Evolutionary conservation across 2,329 filamentous ascomycete species (phyloP).

Genomic region (Fusarium newnesense): DNA sequence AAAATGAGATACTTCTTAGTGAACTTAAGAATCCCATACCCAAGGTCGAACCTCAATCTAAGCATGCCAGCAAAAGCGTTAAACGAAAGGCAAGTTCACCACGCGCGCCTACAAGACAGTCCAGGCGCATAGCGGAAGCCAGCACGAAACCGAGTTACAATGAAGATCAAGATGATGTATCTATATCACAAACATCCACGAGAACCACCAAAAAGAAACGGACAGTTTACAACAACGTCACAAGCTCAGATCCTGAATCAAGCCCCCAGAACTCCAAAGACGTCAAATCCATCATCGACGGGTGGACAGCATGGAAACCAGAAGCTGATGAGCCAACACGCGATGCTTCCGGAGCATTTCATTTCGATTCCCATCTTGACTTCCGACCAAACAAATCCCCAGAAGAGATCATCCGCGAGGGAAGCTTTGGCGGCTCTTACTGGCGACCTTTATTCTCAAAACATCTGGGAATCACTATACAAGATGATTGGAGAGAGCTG

Average conservation of each 20-base stretch:
- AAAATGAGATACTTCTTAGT: conserved; percentile 7
- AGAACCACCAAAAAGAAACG: background rate
- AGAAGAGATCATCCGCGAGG: conserved; percentile 15
- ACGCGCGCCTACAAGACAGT: conserved; percentile 4
- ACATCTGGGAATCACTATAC: background rate
- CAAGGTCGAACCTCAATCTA: background rate
- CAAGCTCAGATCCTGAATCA: background rate
- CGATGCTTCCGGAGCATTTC: background rate
- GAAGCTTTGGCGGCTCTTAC: conserved; percentile 23
- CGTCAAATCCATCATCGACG: background rate
- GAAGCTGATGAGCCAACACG: background rate
- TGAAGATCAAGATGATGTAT: background rate
- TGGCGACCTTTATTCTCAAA: conserved; percentile 13
- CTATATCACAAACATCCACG: background rate
- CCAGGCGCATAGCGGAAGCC: conserved; percentile 8
- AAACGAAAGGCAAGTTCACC: conserved; percentile 1
- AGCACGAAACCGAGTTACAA: background rate
- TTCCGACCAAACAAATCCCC: conserved; percentile 22
- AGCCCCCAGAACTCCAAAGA: background rate
- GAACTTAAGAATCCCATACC: background rate
- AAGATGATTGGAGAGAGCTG: conserved; percentile 12
- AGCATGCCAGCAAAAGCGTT: background rate
- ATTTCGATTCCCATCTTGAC: conserved; percentile 3
- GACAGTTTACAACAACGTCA: rapidly evolving
- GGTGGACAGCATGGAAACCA: background rate